Evolutionary conservation across 345 rosid genomes (phyloP), one percentile per base, ranked within the genome.

Genomic region (Citrus maxima): DNA sequence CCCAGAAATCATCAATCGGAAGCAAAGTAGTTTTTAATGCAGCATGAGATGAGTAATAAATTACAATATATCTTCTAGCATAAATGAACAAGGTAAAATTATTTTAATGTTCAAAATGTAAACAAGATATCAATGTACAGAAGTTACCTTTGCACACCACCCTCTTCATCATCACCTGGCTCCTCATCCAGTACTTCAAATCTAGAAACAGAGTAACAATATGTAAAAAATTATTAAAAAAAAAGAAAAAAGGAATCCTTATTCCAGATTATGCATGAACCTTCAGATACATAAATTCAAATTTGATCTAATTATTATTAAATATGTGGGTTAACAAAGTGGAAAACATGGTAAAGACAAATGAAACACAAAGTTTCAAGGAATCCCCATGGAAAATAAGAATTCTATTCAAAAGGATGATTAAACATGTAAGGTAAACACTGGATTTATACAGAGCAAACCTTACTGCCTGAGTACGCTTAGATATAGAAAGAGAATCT

Each of bases 121-220:
- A 22, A 72, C 54, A 73, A 16, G 19, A 27, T 18, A 30, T 40
- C 40, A 67, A 58, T 32, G 68, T 38, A 58, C 32, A 77, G 42
- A 77, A 76, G 5, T 73, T 86, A 93, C 99, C 87, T 92, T 78
- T 95, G 97, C 73, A 87, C 93, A 34, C 93, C 81, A 42, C 90
- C 88, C 51, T 93, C 99, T 77, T 95, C 99, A 70, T 95, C 99
- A 82, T 95, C 98, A 54, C 98, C 97, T 40, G 98, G 97, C 80
- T 95, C 99, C 90, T 93, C 99, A 77, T 95, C 99, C 51, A 93
- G 89, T 51, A 95, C 97, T 78, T 93, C 98, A 67, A 93, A 90
- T 84, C 98, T 95, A 89, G 84, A 82, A 19, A 73, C 7, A 51
- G 8, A 78, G 71, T 51, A 1, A 24, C 54, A 75, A 54, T 22